These are phyloP conservation scores for Aspergillus brasiliensis DNA, from an alignment of 2,329 filamentous ascomycete species.

Conservation along the genomic window DNA sequence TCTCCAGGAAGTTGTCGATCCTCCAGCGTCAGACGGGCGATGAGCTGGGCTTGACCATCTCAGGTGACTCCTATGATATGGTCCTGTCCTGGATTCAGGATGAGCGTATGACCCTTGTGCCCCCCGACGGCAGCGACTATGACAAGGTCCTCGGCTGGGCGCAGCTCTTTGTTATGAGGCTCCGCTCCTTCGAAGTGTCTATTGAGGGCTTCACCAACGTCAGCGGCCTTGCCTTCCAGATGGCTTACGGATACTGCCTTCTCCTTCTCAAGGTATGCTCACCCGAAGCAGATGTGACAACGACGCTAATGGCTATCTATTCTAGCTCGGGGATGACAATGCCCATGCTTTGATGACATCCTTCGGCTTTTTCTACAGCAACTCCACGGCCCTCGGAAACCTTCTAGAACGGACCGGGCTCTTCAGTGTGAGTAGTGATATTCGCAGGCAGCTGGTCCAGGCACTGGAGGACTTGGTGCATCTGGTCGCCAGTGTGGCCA, in stretches of 20 bases:
- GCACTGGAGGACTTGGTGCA: conserved; percentile 42
- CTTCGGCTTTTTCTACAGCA: conserved; percentile 57
- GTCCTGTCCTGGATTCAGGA: conserved; percentile 37
- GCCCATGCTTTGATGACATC: conserved; percentile 51
- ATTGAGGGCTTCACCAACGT: conserved; percentile 42
- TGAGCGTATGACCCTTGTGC: conserved; percentile 43
- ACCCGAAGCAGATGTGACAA: neutral
- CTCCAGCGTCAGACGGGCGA: conserved; percentile 18
- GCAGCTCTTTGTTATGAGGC: conserved; percentile 40
- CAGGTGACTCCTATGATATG: conserved; percentile 14
- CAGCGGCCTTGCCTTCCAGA: conserved; percentile 46
- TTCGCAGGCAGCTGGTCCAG: conserved; percentile 49
- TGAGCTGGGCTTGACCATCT: conserved; percentile 14
- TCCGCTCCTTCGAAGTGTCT: conserved; percentile 41
- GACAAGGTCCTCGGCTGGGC: conserved; percentile 47
- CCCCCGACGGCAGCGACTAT: conserved; percentile 44
- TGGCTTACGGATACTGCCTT: conserved; percentile 54
- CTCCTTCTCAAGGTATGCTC: conserved; percentile 51
- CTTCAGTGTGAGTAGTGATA: conserved; percentile 49
- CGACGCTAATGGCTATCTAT: neutral
- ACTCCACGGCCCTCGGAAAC: conserved; percentile 44
- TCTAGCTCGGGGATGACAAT: conserved; percentile 52
- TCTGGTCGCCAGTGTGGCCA: conserved; percentile 34
- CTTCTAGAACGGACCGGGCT: conserved; percentile 53
- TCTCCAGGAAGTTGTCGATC: conserved; percentile 17